Conservation (phyloP, 257 asterid genomes). For the Anisodus tanguticus region DNA sequence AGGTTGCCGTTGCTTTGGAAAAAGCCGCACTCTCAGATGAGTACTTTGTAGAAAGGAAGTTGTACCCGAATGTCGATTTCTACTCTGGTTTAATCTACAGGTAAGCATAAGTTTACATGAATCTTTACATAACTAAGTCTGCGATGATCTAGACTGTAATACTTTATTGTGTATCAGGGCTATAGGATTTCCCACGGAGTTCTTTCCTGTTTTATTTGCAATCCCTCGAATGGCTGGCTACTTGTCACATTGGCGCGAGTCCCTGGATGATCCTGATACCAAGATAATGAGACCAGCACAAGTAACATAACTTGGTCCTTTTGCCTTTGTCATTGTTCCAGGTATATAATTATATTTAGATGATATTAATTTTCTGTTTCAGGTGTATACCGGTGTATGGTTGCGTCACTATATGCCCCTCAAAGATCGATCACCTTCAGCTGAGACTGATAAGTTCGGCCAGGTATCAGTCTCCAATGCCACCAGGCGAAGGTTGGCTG, state of each 20-base stretch:
- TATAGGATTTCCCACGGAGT: conserved; percentile 94
- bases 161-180: conserved; percentile 58
- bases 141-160: neutral
- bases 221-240: conserved; percentile 99
- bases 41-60: conserved; percentile 90
- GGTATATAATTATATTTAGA: neutral
- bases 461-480: conserved; percentile 89
- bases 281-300: conserved; percentile 98
- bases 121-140: neutral
- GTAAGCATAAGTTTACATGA: conserved; percentile 38
- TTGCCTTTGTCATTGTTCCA: neutral
- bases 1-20: conserved; percentile 97
- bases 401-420: conserved; percentile 71
- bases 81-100: conserved; percentile 95
- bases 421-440: conserved; percentile 54
- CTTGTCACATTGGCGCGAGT: conserved; percentile 95
- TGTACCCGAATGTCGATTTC: conserved; percentile 97
- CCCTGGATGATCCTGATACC: conserved; percentile 89
- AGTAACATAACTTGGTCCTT: conserved; percentile 42
- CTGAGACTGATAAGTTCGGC: conserved; percentile 65
- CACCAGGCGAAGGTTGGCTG: conserved; percentile 86
- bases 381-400: conserved; percentile 97
- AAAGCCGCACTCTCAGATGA: conserved; percentile 94
- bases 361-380: conserved; percentile 20
- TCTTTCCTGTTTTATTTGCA: conserved; percentile 92